A percentile compares a stretch with the other conserved stretches of the same genome.
Evolutionary conservation across 805 yeast genomes (phyloP).

Genomic region (Teunomyces tritomae): DNA sequence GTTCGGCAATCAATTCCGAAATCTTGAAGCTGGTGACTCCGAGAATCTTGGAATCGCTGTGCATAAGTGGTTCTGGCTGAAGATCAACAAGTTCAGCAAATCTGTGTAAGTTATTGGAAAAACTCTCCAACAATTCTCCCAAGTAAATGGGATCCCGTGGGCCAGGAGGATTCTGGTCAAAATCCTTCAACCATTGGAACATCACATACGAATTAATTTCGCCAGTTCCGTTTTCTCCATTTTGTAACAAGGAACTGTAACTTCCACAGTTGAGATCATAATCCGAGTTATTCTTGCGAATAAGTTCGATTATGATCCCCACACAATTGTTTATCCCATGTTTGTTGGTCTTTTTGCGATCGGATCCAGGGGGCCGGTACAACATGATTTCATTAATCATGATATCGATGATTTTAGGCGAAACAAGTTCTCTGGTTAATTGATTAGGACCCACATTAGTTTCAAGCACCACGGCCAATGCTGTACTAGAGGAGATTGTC

Average conservation of each 20-base stretch:
- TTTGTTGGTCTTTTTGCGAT: slow-evolving; percentile 49
- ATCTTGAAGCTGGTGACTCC: slow-evolving; percentile 91
- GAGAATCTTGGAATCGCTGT: slow-evolving; percentile 44
- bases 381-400: slow-evolving; percentile 74
- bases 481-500: slow-evolving; percentile 82
- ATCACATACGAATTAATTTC: slow-evolving; percentile 42
- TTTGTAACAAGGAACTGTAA: slow-evolving; percentile 56
- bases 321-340: slow-evolving; percentile 92
- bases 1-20: slow-evolving; percentile 89
- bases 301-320: slow-evolving; percentile 89
- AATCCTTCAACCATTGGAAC: slow-evolving; percentile 45
- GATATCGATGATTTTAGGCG: slow-evolving; percentile 61
- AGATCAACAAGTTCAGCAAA: slow-evolving; percentile 61
- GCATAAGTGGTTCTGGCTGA: slow-evolving; percentile 23
- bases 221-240: slow-evolving; percentile 26
- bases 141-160: slow-evolving; percentile 90
- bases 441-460: slow-evolving; percentile 96
- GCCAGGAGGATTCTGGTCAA: slow-evolving; percentile 87
- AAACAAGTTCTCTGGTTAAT: slow-evolving; percentile 84
- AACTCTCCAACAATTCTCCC: slow-evolving; percentile 78
- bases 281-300: slow-evolving; percentile 93
- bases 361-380: slow-evolving; percentile 15
- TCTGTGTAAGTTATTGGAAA: slow-evolving; percentile 68
- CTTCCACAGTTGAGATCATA: slow-evolving; percentile 87
- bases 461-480: slow-evolving; percentile 72